These are phyloP conservation scores for Aspergillus wentii DNA, from an alignment of 495 filamentous ascomycete species.

Conservation along the genomic window DNA sequence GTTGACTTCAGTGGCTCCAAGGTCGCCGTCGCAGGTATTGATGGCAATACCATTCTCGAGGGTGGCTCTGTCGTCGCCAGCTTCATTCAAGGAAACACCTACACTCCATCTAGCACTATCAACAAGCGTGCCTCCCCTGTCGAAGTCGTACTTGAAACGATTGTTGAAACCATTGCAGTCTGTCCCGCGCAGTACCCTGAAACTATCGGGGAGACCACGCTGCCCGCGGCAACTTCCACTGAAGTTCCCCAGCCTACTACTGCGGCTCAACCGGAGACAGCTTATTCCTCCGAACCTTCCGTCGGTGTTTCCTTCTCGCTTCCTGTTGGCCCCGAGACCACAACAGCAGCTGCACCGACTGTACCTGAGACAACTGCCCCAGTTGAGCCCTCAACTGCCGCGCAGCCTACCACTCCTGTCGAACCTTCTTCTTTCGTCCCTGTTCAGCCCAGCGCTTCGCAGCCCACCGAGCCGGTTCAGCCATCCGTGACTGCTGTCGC, in stretches of 20 bases:
- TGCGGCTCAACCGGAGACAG: neutral
- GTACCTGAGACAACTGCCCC: neutral
- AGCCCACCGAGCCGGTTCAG: neutral
- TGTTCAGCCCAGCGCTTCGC: neutral
- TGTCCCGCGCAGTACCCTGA: constrained; percentile 5
- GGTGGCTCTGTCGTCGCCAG: constrained; percentile 67
- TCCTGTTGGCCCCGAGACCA: too few relatives aligned
- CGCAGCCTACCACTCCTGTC: neutral
- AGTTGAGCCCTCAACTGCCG: neutral
- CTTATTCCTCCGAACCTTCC: too few relatives aligned
- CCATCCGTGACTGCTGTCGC: constrained; percentile 1
- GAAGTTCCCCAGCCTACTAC: constrained; percentile 7
- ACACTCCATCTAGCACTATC: constrained; percentile 36
- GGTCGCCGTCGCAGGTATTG: constrained; percentile 46
- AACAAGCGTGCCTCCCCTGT: constrained; percentile 22
- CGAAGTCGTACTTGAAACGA: constrained; percentile 16
- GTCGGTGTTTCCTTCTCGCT: too few relatives aligned
- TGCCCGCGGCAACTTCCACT: too few relatives aligned
- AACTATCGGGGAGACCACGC: too few relatives aligned
- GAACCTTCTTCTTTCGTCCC: neutral
- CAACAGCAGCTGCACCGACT: too few relatives aligned
- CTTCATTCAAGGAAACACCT: constrained; percentile 72
- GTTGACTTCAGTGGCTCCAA: constrained; percentile 64
- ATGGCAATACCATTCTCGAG: constrained; percentile 55
- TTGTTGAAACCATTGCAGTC: constrained; percentile 21